Base-by-base conservation (phyloP, 805 yeast species). In the Candida nemodendra region DNA sequence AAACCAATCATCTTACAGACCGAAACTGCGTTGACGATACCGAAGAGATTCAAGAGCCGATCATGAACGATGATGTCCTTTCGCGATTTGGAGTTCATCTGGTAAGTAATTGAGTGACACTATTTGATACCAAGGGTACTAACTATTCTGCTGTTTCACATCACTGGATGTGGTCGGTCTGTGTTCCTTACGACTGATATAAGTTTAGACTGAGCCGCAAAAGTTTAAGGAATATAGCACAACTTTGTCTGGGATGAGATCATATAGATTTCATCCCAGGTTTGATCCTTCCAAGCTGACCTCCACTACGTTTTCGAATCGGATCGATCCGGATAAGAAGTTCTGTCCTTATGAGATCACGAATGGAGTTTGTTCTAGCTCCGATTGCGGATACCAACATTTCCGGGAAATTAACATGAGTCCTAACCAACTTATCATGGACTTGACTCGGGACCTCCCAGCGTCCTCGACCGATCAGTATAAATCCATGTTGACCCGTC, bases 261-360 rank as follows among this genome's bases (percentile, higher is more conserved):
- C 51, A 16, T 51, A 39, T 36, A 36, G 41, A 9, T 48, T 47
- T 27, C 42, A 40, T 29, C 53, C 55, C 3, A 24, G 27, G 26
- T 51, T 48, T 37, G 47, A 44, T 24, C 25, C 32, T 8, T n/a
- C 14, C n/a, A 39, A 42, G 39, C 34, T 51, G 15, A 42, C 34
- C 14, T 51, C 55, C 4, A 22, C 31, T 15, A 46, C 50, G 11
- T 51, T 39, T 36, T 42, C 43, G 9, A 51, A 47, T 30, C 31
- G 17, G 5, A 41, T 47, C 9, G 44, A 47, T 27, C 40, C 46
- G 7, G 45, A 41, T n/a, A 24, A 16, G 16, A 29, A 32, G 28
- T 30, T 51, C 15, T 50, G 55, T 33, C 36, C 44, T 11, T 18
- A 26, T 32, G 55, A 50, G 32, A n/a, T 46, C 13, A 17, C 35